Conservation (phyloP, 768 basidiomycete genomes). For the Leccinellum albellum region DNA sequence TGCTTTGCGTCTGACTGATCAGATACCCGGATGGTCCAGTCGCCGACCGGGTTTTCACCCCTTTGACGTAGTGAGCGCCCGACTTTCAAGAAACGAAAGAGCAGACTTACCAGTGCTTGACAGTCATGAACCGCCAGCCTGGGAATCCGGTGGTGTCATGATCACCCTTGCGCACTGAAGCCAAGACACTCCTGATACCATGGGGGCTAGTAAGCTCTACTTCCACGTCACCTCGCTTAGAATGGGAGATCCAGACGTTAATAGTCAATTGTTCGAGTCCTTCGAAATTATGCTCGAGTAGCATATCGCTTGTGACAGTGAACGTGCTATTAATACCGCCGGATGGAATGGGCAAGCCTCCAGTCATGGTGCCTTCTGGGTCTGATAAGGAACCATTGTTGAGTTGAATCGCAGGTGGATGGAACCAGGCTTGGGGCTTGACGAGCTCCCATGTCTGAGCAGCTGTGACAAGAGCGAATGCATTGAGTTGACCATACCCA, state of each 20-base stretch:
- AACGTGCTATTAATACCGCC: conserved; percentile 66
- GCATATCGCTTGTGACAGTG: conserved; percentile 60
- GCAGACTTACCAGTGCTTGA: conserved; percentile 85
- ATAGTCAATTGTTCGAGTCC: conserved; percentile 88
- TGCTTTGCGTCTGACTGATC: conserved; percentile 64
- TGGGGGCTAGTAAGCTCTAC: conserved; percentile 84
- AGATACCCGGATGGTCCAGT: conserved; percentile 84
- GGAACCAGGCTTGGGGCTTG: conserved; percentile 92
- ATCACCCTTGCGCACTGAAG: conserved; percentile 66
- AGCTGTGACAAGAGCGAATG: conserved; percentile 72
- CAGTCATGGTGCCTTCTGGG: conserved; percentile 45
- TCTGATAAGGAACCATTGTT: conserved; percentile 52
- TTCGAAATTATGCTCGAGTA: conserved; percentile 78
- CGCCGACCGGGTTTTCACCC: conserved; percentile 89
- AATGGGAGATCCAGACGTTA: conserved; percentile 89
- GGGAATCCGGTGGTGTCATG: conserved; percentile 63
- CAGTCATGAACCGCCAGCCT: conserved; percentile 98
- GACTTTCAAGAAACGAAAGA: neutral
- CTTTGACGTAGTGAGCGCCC: conserved; percentile 39
- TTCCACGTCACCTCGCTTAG: conserved; percentile 85
- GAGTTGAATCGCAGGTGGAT: conserved; percentile 68
- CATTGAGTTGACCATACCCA: conserved; percentile 89
- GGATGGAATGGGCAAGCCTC: conserved; percentile 61
- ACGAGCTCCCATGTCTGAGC: conserved; percentile 82
- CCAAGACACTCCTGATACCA: conserved; percentile 82